phyloP scores from a whole-genome alignment of 1,284 basidiomycete genomes.

The Sporisorium graminicola region DNA sequence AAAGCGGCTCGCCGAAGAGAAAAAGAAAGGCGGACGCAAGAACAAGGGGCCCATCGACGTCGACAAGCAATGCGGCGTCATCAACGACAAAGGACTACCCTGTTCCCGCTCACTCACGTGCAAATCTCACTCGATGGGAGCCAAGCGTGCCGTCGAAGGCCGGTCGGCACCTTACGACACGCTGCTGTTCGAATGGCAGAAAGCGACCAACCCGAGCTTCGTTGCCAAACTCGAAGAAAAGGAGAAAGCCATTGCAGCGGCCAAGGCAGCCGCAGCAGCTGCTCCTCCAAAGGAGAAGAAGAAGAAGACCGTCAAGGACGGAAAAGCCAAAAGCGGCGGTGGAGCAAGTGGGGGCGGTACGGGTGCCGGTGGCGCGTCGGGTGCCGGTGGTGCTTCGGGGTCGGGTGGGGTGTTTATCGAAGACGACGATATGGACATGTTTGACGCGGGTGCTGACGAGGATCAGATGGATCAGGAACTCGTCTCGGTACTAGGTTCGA shows the following conservation, averaged over 20 bases:
- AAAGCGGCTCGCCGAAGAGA: conserved; percentile 37
- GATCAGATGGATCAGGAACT: conserved; percentile 64
- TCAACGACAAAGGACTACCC: conserved; percentile 92
- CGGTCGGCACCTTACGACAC: conserved; percentile 88
- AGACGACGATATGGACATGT: conserved; percentile 63
- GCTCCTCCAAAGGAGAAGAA: conserved; percentile 62
- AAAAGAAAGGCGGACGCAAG: conserved; percentile 54
- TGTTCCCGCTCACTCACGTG: conserved; percentile 98
- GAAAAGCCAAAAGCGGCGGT: conserved; percentile 19
- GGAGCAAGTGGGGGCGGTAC: conserved; percentile 12
- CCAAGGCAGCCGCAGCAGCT: conserved; percentile 52
- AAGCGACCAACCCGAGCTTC: conserved; percentile 90
- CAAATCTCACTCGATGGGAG: conserved; percentile 97
- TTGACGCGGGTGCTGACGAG: conserved; percentile 51
- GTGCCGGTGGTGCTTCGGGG: neutral
- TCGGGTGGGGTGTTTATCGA: conserved; percentile 36
- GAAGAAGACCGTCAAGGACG: conserved; percentile 51
- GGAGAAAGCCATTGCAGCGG: conserved; percentile 63
- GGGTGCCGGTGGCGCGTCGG: conserved; percentile 7
- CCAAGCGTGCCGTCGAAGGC: conserved; percentile 90
- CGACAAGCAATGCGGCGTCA: conserved; percentile 95
- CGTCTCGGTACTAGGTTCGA: conserved; percentile 41
- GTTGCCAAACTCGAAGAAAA: conserved; percentile 85
- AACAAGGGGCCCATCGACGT: conserved; percentile 74
- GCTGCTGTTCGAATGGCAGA: conserved; percentile 85